These are phyloP conservation scores for Linnemannia exigua DNA, from an alignment of 192 early-diverging fungal species.

Conservation along the genomic window DNA sequence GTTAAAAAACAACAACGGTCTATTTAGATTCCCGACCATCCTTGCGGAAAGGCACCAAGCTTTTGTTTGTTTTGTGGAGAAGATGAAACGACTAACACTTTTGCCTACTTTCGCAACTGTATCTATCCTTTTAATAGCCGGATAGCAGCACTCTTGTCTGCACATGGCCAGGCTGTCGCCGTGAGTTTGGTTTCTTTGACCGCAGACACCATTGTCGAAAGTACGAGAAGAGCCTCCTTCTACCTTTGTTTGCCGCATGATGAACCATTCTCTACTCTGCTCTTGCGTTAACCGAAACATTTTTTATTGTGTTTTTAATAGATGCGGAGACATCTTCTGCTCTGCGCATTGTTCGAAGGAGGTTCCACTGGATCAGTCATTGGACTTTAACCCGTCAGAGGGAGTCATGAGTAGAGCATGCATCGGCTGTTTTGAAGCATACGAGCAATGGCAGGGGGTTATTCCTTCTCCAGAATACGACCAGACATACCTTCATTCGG, in stretches of 20 bases:
- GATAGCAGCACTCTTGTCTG: conserved; percentile 44
- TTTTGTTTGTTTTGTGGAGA: neutral
- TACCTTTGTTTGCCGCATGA: neutral
- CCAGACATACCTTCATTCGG: neutral
- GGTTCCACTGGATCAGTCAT: conserved; percentile 37
- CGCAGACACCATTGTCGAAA: conserved; percentile 50
- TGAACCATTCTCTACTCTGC: neutral
- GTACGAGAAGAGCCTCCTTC: neutral
- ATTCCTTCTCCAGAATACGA: conserved; percentile 19
- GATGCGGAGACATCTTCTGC: conserved; percentile 53
- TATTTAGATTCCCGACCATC: neutral
- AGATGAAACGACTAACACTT: neutral
- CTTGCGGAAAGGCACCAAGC: neutral
- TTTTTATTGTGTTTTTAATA: conserved; percentile 2
- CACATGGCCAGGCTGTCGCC: conserved; percentile 48
- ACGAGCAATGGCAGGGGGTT: conserved; percentile 43
- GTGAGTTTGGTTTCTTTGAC: conserved; percentile 48
- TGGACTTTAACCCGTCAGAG: conserved; percentile 45
- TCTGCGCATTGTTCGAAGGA: conserved; percentile 47
- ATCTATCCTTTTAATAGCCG: conserved; percentile 14
- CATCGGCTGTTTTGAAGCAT: conserved; percentile 46
- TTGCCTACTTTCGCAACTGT: neutral
- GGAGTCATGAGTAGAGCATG: conserved; percentile 42
- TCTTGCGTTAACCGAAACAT: neutral
- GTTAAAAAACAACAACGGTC: neutral